phyloP scores from a whole-genome alignment of 352 stramenopile genomes.

The Globisporangium cylindrosporum region DNA sequence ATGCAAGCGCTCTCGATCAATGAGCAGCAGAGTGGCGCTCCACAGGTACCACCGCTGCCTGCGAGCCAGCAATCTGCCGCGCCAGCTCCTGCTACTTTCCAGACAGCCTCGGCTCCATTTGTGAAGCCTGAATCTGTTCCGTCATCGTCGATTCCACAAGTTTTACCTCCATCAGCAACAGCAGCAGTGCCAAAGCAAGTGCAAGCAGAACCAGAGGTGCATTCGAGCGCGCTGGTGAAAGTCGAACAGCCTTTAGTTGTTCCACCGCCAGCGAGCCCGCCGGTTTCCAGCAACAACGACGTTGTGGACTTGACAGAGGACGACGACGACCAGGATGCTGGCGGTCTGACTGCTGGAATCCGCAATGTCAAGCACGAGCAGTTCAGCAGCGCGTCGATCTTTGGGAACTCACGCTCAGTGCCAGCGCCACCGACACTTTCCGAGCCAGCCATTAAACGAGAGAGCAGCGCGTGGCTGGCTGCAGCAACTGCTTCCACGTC shows the following conservation, averaged over 20 bases:
- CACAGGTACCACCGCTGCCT: neutral
- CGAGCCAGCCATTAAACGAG: conserved; percentile 7
- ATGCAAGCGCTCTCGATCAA: conserved; percentile 20
- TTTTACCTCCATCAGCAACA: neutral
- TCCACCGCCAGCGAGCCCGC: neutral
- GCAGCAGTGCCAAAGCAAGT: neutral
- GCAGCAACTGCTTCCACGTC: conserved; percentile 9
- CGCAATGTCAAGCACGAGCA: conserved; percentile 14
- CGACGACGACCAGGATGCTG: conserved; percentile 1
- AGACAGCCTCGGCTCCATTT: neutral
- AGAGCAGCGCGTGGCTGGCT: conserved; percentile 14
- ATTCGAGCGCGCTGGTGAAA: neutral
- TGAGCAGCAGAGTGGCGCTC: conserved; percentile 7
- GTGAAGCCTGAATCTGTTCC: neutral
- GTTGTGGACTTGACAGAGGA: conserved; percentile 36
- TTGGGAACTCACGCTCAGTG: neutral
- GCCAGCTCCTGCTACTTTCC: conserved; percentile 25
- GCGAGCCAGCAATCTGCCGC: neutral
- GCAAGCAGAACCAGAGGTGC: neutral
- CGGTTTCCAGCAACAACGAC: neutral
- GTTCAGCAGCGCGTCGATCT: conserved; percentile 3
- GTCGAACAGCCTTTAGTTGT: neutral
- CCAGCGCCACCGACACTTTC: neutral
- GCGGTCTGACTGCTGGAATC: neutral
- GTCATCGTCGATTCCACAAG: neutral